A percentile compares a stretch with the other conserved stretches of the same genome.
Conservation (phyloP, 208 protist genomes). For the Leishmania gerbilli region DNA sequence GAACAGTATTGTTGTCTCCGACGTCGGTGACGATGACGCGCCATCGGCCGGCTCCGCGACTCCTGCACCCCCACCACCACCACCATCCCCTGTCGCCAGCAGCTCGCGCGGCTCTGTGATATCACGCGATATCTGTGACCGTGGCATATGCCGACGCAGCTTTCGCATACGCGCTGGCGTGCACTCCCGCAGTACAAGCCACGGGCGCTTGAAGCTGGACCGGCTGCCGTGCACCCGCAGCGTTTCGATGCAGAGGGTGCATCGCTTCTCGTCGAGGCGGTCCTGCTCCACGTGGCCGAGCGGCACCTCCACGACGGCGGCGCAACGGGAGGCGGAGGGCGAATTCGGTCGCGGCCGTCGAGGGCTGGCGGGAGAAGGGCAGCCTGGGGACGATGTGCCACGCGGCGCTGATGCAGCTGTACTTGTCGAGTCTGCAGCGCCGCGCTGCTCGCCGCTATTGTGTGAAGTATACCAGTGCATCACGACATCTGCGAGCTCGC, state of each 20-base stretch:
- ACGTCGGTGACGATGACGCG: background rate
- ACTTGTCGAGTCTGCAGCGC: background rate
- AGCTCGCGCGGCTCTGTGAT: background rate
- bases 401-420: background rate
- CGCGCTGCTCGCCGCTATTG: background rate
- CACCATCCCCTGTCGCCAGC: background rate
- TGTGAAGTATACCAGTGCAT: background rate
- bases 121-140: background rate
- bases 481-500: background rate
- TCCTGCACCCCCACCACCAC: background rate
- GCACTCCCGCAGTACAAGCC: conserved; percentile 48
- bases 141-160: conserved; percentile 8
- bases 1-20: conserved; percentile 29
- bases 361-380: background rate
- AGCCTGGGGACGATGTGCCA: background rate
- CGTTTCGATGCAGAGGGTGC: conserved; percentile 68
- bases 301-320: conserved; percentile 34
- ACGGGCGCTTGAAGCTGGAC: conserved; percentile 38
- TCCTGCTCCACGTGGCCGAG: conserved; percentile 61
- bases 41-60: background rate
- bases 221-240: conserved; percentile 51
- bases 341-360: background rate
- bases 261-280: conserved; percentile 42
- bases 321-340: background rate
- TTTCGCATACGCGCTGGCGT: conserved; percentile 7